These are phyloP conservation scores for Inga oerstediana DNA, from an alignment of 306 rosid genomes.

Conservation along the genomic window DNA sequence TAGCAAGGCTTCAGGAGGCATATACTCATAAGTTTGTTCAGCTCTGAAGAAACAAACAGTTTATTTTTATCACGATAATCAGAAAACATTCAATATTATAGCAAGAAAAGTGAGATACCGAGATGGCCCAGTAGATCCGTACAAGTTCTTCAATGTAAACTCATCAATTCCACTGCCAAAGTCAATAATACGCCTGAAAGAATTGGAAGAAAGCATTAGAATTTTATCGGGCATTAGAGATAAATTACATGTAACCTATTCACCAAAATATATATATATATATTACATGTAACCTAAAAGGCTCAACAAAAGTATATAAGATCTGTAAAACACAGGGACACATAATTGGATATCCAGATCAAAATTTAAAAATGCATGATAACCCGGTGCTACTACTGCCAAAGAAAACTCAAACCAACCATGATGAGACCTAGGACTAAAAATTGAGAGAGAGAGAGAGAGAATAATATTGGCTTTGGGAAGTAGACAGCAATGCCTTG, in stretches of 20 bases:
- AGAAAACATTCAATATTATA: constrained; percentile 10
- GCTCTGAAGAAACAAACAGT: constrained; percentile 56
- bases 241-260: constrained; percentile 31
- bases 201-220: constrained; percentile 31
- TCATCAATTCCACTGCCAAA: constrained; percentile 94
- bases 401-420: constrained; percentile 28
- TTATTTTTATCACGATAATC: constrained; percentile 23
- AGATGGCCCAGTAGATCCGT: constrained; percentile 86
- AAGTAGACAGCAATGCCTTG: constrained; percentile 14
- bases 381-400: constrained; percentile 25
- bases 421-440: constrained; percentile 16
- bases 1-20: constrained; percentile 93
- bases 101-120: constrained; percentile 55
- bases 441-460: background rate
- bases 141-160: constrained; percentile 82
- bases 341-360: constrained; percentile 15
- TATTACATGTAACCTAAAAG: constrained; percentile 28
- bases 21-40: constrained; percentile 86
- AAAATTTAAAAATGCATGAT: constrained; percentile 27
- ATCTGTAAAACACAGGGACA: constrained; percentile 9
- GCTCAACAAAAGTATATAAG: constrained; percentile 28
- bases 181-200: constrained; percentile 68
- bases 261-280: no score
- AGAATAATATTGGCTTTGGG: background rate
- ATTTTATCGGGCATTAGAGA: constrained; percentile 10